Conservation (phyloP, 345 rosid genomes). For the Jatropha curcas region DNA sequence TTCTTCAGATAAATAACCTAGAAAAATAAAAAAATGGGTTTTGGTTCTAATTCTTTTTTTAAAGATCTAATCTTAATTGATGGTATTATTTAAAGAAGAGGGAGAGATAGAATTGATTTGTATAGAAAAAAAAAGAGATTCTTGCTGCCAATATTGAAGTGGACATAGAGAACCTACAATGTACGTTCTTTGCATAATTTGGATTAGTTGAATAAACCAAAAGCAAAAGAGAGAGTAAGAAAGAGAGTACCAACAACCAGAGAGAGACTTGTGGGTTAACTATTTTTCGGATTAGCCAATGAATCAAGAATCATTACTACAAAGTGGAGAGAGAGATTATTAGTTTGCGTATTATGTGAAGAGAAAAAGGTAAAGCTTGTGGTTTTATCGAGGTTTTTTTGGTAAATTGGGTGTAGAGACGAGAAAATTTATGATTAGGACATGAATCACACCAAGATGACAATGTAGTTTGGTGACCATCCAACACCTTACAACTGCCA, state of each 20-base stretch:
- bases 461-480: constrained; percentile 19
- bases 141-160: constrained; percentile 13
- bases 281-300: constrained; percentile 6
- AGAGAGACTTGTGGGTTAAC: constrained; percentile 13
- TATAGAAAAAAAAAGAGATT: constrained; percentile 6
- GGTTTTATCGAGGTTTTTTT: neutral
- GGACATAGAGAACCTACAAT: constrained; percentile 9
- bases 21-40: neutral
- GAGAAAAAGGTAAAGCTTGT: neutral
- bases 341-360: neutral
- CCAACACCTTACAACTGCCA: constrained; percentile 12
- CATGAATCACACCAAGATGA: neutral
- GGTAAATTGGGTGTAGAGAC: neutral
- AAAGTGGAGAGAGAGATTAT: neutral
- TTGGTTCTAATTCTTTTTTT: too few relatives aligned
- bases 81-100: constrained; percentile 8
- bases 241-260: neutral
- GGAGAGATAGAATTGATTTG: neutral
- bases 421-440: constrained; percentile 9
- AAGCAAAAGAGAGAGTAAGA: neutral
- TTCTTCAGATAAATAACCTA: neutral
- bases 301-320: constrained; percentile 7
- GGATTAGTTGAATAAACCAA: neutral
- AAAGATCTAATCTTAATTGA: neutral
- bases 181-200: constrained; percentile 1